These are phyloP conservation scores for Nidularia pulvinata DNA, from an alignment of 768 basidiomycete genomes.

Conservation along the genomic window DNA sequence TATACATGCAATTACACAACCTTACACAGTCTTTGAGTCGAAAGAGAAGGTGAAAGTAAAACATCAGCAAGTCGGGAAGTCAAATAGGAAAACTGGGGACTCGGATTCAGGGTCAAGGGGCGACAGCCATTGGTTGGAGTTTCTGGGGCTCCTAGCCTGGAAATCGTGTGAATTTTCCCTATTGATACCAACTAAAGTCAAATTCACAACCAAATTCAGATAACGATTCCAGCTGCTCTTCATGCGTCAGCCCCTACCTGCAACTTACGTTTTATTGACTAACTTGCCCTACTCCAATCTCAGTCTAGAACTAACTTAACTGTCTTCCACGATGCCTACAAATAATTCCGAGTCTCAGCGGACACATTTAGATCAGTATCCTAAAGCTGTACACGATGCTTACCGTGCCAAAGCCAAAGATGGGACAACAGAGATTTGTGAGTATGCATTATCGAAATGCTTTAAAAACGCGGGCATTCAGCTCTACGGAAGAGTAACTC, in stretches of 20 bases:
- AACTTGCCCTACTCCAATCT: background rate
- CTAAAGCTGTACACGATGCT: conserved; percentile 21
- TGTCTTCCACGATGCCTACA: background rate
- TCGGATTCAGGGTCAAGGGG: no score
- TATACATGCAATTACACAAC: no score
- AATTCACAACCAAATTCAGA: background rate
- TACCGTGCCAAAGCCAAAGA: conserved; percentile 28
- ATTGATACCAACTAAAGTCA: no score
- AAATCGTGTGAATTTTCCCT: no score
- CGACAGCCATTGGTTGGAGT: no score
- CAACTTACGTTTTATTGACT: background rate
- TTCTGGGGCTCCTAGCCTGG: no score
- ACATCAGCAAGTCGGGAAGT: no score
- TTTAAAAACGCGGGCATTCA: conserved; percentile 37
- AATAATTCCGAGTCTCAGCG: no score
- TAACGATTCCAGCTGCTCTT: background rate
- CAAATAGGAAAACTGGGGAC: no score
- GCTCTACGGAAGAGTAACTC: conserved; percentile 44
- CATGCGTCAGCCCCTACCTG: background rate
- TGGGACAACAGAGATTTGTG: conserved; percentile 18
- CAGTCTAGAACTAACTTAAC: background rate
- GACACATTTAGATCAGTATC: conserved; percentile 4
- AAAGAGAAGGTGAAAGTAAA: no score
- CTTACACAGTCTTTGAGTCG: no score
- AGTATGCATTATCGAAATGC: background rate